phyloP scores from a whole-genome alignment of 345 rosid species.

The Dimocarpus longan region DNA sequence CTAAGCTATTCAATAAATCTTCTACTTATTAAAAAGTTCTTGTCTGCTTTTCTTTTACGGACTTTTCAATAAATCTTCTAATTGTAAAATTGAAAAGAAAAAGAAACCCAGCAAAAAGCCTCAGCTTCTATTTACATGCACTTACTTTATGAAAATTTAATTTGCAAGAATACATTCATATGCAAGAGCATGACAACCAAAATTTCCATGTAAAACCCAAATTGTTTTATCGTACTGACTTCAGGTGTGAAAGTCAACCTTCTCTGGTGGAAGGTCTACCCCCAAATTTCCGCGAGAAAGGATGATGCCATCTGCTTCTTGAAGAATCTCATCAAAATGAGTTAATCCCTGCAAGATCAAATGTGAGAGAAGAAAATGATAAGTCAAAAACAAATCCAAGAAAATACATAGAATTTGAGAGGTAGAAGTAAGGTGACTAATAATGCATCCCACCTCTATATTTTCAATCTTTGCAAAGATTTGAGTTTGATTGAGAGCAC shows the following conservation, averaged over 20 bases:
- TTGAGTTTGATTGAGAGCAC: slow-evolving; percentile 61
- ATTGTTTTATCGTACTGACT: neutral
- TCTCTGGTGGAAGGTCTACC: slow-evolving; percentile 76
- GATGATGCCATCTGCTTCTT: slow-evolving; percentile 72
- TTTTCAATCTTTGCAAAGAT: slow-evolving; percentile 73
- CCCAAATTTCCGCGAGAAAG: slow-evolving; percentile 76
- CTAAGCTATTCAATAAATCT: neutral
- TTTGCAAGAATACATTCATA: slow-evolving; percentile 1
- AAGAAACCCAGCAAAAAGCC: neutral
- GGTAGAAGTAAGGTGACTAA: neutral
- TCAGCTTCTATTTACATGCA: neutral
- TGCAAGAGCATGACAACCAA: neutral
- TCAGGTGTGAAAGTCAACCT: slow-evolving; percentile 38
- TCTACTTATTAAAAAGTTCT: neutral
- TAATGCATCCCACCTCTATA: slow-evolving; percentile 47
- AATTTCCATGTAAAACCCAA: neutral
- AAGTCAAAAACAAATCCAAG: slow-evolving; percentile 16
- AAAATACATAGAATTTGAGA: neutral
- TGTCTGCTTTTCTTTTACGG: neutral
- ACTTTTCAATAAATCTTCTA: neutral
- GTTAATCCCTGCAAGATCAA: slow-evolving; percentile 45
- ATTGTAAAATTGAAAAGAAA: neutral
- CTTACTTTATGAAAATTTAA: neutral
- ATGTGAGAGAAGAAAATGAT: slow-evolving; percentile 6
- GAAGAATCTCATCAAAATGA: slow-evolving; percentile 75